Evolutionary conservation across 2,329 filamentous ascomycete species (phyloP), one percentile per base, ranked within the genome.

Genomic region (Aspergillus felis): DNA sequence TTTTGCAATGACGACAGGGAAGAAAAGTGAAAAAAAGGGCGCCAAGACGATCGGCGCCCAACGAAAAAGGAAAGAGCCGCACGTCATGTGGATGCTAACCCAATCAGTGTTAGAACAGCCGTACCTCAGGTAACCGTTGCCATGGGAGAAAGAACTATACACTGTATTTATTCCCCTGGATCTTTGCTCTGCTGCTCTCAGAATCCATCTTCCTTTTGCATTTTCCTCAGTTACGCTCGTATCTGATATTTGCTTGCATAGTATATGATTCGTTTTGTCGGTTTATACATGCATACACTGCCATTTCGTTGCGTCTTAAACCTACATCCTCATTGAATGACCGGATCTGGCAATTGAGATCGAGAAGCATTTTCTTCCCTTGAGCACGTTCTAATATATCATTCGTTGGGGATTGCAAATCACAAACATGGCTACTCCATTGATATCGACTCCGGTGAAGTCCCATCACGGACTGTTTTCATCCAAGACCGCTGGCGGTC

Each of bases 391-490:
- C 8, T 53, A 22, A 47, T 35, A 50, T 24, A 50, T 28, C 25
- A 29, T 27, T 50, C 22, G 22, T 38, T 38, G 8, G 32, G 55
- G 58, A 53, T 42, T 53, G 32, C 35, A 59, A 50, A 52, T 54
- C 12, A 53, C 57, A 77, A 84, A 68, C 74, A 97, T 97, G 93
- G 91, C 93, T 74, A 89, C 88, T 76, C 79, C 84, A 75, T 81
- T 85, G 73, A 86, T 97, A 77, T 90, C 91, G 70, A 97, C 94
- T 60, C 94, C 94, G 59, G 83, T 94, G 74, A 97, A 97, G 84
- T 94, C 90, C 83, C 93, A 96, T 77, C 87, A 89, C 78, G 91
- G 92, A 59, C 84, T 97, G 70, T 97, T 97, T 81, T 92, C 89
- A 66, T 86, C 90, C 66, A 92, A 92, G 75, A 94, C 92, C 74